Conservation (phyloP, 2,329 filamentous ascomycete species). For the Aureobasidium melanogenum region DNA sequence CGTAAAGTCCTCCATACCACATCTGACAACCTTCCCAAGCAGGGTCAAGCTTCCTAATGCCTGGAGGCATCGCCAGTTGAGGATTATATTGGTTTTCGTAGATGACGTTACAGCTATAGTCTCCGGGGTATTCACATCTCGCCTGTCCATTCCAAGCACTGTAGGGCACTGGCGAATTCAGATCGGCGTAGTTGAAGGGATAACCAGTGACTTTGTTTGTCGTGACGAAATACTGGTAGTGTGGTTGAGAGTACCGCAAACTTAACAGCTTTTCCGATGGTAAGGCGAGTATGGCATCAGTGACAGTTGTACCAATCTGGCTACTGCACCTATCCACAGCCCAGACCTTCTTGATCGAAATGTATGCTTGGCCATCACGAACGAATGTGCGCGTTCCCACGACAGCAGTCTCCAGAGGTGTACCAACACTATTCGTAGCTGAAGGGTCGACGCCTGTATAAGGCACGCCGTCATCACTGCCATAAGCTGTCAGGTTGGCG, state of each 20-base stretch:
- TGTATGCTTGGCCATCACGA: conserved; percentile 21
- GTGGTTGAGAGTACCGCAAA: conserved; percentile 22
- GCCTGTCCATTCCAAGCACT: conserved; percentile 22
- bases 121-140: conserved; percentile 15
- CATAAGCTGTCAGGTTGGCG: conserved; percentile 20
- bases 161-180: conserved; percentile 22
- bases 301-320: conserved; percentile 16
- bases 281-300: conserved; percentile 21
- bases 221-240: conserved; percentile 19
- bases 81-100: conserved; percentile 20
- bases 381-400: conserved; percentile 20
- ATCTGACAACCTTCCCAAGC: conserved; percentile 21
- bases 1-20: conserved; percentile 24
- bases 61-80: conserved; percentile 22
- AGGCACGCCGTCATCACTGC: conserved; percentile 16
- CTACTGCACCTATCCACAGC: conserved; percentile 20
- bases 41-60: conserved; percentile 19
- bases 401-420: conserved; percentile 14
- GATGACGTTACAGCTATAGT: conserved; percentile 18
- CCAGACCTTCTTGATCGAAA: conserved; percentile 21
- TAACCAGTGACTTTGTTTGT: conserved; percentile 22
- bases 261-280: conserved; percentile 22
- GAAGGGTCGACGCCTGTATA: conserved; percentile 19
- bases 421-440: conserved; percentile 3
- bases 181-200: conserved; percentile 23